phyloP scores from a whole-genome alignment of 2,329 filamentous ascomycete genomes.

The Pseudogymnoascus sp. region DNA sequence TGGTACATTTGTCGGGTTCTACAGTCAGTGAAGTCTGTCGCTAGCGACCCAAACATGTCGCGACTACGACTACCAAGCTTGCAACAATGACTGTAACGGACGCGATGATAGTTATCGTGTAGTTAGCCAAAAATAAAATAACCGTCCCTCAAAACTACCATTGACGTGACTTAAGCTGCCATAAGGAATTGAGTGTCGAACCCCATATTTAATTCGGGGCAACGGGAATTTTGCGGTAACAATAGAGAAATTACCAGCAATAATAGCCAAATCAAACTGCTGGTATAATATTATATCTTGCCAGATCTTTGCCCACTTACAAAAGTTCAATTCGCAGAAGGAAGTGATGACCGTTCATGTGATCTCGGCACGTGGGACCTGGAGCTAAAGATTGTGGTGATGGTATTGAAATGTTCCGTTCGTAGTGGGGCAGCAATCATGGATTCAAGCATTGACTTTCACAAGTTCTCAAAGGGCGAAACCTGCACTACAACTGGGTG shows the following conservation, averaged over 20 bases:
- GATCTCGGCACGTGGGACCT: background rate
- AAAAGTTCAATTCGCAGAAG: background rate
- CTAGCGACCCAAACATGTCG: background rate
- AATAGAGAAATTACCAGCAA: background rate
- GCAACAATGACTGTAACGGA: background rate
- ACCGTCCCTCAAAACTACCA: background rate
- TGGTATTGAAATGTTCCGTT: background rate
- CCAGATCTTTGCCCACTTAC: background rate
- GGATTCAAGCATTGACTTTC: constrained; percentile 26
- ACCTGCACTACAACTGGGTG: constrained; percentile 51
- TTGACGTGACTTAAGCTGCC: background rate
- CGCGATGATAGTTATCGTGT: background rate
- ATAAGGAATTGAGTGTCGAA: background rate
- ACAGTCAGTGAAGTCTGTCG: background rate
- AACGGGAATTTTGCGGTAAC: background rate
- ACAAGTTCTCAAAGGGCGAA: constrained; percentile 35
- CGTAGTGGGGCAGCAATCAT: constrained; percentile 14
- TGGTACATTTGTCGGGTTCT: background rate
- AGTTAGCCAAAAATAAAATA: background rate
- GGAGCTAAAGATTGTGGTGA: background rate
- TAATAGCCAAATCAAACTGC: background rate
- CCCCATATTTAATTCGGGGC: background rate
- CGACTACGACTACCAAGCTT: background rate
- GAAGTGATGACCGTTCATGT: background rate
- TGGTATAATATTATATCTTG: background rate